These are phyloP conservation scores for Ceratocystiopsis sp. DNA, from an alignment of 2,329 filamentous ascomycete genomes.

Conservation along the genomic window DNA sequence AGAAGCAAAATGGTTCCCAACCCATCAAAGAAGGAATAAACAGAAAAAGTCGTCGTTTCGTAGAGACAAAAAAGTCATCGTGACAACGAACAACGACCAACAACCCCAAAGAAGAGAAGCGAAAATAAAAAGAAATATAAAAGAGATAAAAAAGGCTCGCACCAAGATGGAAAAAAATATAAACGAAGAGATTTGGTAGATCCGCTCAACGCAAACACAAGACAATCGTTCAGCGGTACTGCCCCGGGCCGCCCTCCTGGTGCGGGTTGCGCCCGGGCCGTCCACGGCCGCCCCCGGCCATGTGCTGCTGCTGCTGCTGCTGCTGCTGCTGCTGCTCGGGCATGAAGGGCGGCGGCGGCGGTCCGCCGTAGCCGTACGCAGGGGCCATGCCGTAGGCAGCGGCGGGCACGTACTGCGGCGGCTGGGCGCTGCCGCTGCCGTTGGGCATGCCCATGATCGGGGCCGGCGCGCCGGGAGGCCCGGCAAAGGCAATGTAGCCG, in stretches of 20 bases:
- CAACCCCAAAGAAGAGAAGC: neutral
- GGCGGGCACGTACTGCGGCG: slow-evolving; percentile 18
- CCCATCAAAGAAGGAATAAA: neutral
- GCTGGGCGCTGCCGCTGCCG: slow-evolving; percentile 28
- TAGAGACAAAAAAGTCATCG: too few relatives aligned
- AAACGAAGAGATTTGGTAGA: neutral
- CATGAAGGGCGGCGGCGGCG: slow-evolving; percentile 32
- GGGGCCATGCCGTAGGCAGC: slow-evolving; percentile 29
- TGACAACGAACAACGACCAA: neutral
- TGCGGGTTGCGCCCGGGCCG: slow-evolving; percentile 29
- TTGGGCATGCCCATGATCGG: slow-evolving; percentile 23
- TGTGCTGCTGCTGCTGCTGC: slow-evolving; percentile 31
- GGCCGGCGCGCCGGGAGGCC: slow-evolving; percentile 23
- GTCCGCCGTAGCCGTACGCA: slow-evolving; percentile 27
- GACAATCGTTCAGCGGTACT: slow-evolving; percentile 2
- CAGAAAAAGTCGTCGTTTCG: neutral
- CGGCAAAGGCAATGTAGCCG: slow-evolving; percentile 35
- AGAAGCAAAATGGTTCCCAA: too few relatives aligned
- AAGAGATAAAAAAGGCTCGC: neutral
- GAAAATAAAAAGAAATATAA: neutral
- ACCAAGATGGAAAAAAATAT: neutral
- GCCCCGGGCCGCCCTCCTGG: slow-evolving; percentile 8
- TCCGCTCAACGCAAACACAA: neutral
- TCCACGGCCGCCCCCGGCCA: slow-evolving; percentile 22
- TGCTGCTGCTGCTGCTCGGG: slow-evolving; percentile 31